These are phyloP conservation scores for Saitoella complicata DNA, from an alignment of 805 yeast species.

Conservation along the genomic window DNA sequence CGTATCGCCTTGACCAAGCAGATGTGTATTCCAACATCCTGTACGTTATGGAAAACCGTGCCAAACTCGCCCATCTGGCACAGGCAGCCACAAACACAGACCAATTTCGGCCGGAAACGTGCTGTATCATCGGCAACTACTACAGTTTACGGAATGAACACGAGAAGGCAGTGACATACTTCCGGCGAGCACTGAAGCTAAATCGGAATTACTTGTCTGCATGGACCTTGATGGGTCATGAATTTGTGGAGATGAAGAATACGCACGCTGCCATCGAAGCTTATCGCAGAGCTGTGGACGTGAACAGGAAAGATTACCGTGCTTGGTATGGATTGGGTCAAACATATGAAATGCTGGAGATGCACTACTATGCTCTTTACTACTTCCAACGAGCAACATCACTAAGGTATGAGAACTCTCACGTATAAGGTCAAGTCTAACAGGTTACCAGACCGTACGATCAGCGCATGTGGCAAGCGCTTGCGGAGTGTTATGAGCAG, in stretches of 20 bases:
- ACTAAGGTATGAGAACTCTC: conserved; percentile 28
- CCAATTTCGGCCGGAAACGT: conserved; percentile 80
- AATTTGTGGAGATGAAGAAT: conserved; percentile 87
- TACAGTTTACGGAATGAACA: conserved; percentile 85
- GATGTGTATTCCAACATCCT: conserved; percentile 89
- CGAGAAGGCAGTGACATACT: conserved; percentile 85
- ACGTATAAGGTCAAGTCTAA: background rate
- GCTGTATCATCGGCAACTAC: conserved; percentile 86
- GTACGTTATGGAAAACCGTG: conserved; percentile 78
- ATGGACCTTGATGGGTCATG: conserved; percentile 99
- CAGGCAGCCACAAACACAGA: conserved; percentile 72
- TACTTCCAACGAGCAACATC: conserved; percentile 85
- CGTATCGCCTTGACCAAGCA: conserved; percentile 74
- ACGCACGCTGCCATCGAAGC: conserved; percentile 96
- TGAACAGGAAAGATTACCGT: conserved; percentile 72
- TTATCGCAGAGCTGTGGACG: conserved; percentile 82
- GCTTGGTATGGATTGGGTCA: conserved; percentile 99
- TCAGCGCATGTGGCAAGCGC: conserved; percentile 90
- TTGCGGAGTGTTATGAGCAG: conserved; percentile 77
- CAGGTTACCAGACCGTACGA: conserved; percentile 45
- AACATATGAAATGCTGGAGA: conserved; percentile 90
- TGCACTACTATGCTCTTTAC: conserved; percentile 82
- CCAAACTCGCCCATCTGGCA: conserved; percentile 73
- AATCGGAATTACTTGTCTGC: conserved; percentile 73
- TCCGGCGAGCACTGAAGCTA: conserved; percentile 71